A percentile compares a stretch with the other conserved stretches of the same genome.
Evolutionary conservation across 192 early-diverging fungal genomes (phyloP).

Genomic region (Pilobolus umbonatus): DNA sequence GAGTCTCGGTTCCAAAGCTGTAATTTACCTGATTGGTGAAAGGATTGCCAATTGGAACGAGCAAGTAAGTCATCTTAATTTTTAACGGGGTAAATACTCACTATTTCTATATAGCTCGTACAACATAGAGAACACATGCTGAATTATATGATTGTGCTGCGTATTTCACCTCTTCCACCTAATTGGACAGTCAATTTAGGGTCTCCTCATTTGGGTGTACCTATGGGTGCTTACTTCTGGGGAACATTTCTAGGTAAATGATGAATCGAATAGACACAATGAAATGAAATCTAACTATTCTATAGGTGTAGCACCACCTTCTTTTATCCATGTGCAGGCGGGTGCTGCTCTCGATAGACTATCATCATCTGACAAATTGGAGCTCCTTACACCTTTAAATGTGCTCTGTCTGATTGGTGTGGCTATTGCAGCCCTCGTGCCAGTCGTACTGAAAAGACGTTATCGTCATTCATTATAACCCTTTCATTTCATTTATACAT

Average conservation of each 20-base stretch:
- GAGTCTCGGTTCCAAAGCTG: constrained; percentile 42
- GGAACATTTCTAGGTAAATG: constrained; percentile 52
- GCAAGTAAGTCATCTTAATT: constrained; percentile 32
- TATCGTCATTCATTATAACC: background rate
- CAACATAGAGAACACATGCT: constrained; percentile 51
- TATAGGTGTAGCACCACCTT: constrained; percentile 42
- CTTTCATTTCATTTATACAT: background rate
- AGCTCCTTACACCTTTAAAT: constrained; percentile 43
- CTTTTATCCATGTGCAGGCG: constrained; percentile 55
- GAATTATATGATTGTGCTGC: constrained; percentile 54
- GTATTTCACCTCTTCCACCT: constrained; percentile 52
- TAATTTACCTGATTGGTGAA: constrained; percentile 40
- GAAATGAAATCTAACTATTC: background rate
- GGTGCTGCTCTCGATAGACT: constrained; percentile 49
- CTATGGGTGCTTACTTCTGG: constrained; percentile 44
- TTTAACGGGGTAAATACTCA: too few species aligned
- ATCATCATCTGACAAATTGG: constrained; percentile 40
- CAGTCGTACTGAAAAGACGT: constrained; percentile 38
- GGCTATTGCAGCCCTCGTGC: constrained; percentile 40
- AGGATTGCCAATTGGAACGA: constrained; percentile 44
- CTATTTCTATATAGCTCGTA: constrained; percentile 18
- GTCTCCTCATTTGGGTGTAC: constrained; percentile 51
- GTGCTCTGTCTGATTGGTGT: constrained; percentile 41
- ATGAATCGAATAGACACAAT: background rate
- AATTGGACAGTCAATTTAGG: constrained; percentile 58